These are phyloP conservation scores for Russula earlei DNA, from an alignment of 768 basidiomycete genomes.

Conservation along the genomic window DNA sequence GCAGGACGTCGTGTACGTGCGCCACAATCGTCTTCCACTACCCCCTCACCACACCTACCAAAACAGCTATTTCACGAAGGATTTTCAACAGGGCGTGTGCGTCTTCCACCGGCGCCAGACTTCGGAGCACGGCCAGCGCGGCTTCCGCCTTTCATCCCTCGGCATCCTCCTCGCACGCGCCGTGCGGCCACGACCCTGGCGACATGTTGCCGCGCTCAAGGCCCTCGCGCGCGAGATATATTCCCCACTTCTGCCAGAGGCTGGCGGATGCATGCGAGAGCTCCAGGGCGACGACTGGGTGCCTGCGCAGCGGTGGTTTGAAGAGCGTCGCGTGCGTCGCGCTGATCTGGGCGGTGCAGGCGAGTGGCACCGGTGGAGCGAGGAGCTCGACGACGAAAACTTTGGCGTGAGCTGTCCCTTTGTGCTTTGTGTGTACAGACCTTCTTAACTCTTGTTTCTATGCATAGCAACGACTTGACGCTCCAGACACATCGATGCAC, in stretches of 20 bases:
- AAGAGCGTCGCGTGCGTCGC: conserved; percentile 44
- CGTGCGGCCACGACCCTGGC: conserved; percentile 62
- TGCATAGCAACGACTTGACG: neutral
- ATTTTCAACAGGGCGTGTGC: conserved; percentile 59
- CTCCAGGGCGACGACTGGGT: conserved; percentile 53
- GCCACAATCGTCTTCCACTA: neutral
- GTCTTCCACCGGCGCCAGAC: conserved; percentile 65
- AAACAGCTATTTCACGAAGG: conserved; percentile 65
- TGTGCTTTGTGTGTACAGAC: neutral
- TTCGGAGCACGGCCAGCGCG: conserved; percentile 62
- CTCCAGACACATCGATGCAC: conserved; percentile 4
- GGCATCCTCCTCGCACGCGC: conserved; percentile 65
- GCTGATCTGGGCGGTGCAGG: conserved; percentile 47
- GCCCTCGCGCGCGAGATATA: conserved; percentile 48
- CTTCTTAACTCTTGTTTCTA: neutral
- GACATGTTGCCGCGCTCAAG: conserved; percentile 57
- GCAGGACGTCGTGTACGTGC: conserved; percentile 63
- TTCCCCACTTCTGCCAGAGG: conserved; percentile 26
- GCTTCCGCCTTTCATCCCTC: conserved; percentile 69
- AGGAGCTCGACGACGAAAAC: conserved; percentile 41
- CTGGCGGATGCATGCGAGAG: conserved; percentile 23
- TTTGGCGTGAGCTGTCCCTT: neutral
- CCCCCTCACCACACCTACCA: neutral
- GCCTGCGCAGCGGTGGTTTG: conserved; percentile 53
- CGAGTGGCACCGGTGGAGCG: conserved; percentile 59